Evolutionary conservation across 371 early-diverging fungal species (phyloP), one percentile per base, ranked within the genome.

Genomic region (Lichtheimia ramosa): DNA sequence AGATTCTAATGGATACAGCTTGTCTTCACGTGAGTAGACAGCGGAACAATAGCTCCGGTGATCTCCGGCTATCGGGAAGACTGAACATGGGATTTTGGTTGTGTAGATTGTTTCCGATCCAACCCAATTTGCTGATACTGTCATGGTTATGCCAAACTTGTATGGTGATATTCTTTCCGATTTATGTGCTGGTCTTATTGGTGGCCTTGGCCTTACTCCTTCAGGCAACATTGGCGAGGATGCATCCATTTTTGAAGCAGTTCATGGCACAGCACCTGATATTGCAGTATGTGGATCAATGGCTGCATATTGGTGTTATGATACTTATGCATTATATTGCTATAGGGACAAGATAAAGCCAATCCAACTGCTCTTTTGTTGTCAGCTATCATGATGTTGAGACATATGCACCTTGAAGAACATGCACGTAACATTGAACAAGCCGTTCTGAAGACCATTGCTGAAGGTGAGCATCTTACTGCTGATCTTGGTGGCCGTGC

Each of bases 141-240:
- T 98, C 73, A 93, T 98, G 97, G 99, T 97, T 64, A 97, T 98
- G 98, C 98, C 99, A 60, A 98, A 98, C 89, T 85, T 98, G 77
- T 97, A 98, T 67, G 99, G 99, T 71, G 99, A 98, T 79, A 98
- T 98, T 79, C 82, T 98, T 56, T 92, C 92, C 48, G 99, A 98
- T 69, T 89, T 98, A 88, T 89, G 96, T 71, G 98, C 99, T 59
- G 99, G 99, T 66, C 83, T 98, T 57, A 96, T 98, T 69, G 99
- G 99, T 68, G 99, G 99, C 62, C 89, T 98, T 58, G 99, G 99
- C 48, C 80, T 98, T 70, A 97, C 98, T 16, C 98, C 98, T 51
- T 93, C 93, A 49, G 98, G 97, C 58, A 98, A 98, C 90, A 97
- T 98, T 85, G 97, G 98, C 62, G 88, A 86, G 58, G 92, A 95